A percentile compares a stretch with the other conserved stretches of the same genome.
Evolutionary conservation across 352 stramenopile genomes (phyloP).

Genomic region (Globisporangium viniferum): DNA sequence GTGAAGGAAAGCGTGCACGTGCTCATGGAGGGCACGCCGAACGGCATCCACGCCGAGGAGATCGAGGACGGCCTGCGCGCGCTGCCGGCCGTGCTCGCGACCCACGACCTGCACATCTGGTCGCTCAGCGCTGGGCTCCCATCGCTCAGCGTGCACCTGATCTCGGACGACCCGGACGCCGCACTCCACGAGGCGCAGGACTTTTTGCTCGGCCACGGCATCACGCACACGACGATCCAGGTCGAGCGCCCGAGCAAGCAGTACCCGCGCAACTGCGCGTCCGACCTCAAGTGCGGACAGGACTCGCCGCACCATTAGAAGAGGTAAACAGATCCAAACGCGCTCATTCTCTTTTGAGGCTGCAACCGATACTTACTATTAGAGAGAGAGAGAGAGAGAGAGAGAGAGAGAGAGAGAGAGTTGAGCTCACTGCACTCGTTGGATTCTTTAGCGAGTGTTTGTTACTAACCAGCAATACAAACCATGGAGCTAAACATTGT

Average conservation of each 20-base stretch:
- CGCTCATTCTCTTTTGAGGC: background rate
- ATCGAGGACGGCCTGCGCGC: slow-evolving; percentile 77
- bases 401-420: background rate
- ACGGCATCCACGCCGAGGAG: slow-evolving; percentile 84
- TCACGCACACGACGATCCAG: slow-evolving; percentile 89
- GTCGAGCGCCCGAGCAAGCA: slow-evolving; percentile 65
- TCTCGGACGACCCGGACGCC: slow-evolving; percentile 62
- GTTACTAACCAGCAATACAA: no score
- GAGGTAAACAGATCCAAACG: background rate
- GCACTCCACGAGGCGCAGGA: slow-evolving; percentile 69
- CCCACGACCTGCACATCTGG: slow-evolving; percentile 99
- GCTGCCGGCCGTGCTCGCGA: slow-evolving; percentile 86
- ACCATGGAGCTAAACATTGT: no score
- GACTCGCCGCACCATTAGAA: slow-evolving; percentile 53
- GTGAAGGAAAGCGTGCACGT: slow-evolving; percentile 91
- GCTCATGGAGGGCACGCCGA: slow-evolving; percentile 95
- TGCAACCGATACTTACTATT: background rate
- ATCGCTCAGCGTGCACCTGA: slow-evolving; percentile 92
- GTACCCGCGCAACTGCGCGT: slow-evolving; percentile 72
- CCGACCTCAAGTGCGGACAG: slow-evolving; percentile 72
- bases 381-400: background rate
- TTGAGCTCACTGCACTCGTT: background rate
- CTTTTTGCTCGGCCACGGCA: slow-evolving; percentile 69
- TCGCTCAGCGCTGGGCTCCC: slow-evolving; percentile 90
- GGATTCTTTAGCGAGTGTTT: background rate